Evolutionary conservation across 352 stramenopile species (phyloP).

Genomic region (Albugo candida): DNA sequence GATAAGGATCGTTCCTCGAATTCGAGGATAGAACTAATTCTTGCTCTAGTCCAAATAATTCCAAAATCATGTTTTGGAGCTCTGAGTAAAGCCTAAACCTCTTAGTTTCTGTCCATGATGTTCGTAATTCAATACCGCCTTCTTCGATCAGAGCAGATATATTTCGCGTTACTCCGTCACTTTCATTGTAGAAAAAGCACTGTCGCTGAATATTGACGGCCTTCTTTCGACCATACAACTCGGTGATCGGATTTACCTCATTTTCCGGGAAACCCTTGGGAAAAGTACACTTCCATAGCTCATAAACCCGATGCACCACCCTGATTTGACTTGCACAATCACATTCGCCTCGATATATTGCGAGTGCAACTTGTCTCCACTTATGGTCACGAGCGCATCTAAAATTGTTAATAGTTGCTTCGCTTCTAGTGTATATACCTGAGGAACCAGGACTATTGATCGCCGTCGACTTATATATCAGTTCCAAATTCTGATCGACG

Average conservation of each 20-base stretch:
- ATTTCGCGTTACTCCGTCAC: background rate
- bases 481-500: constrained; percentile 57
- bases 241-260: constrained; percentile 6
- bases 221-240: constrained; percentile 31
- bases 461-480: constrained; percentile 27
- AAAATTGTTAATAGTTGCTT: constrained; percentile 46
- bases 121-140: constrained; percentile 39
- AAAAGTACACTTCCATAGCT: constrained; percentile 87
- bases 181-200: constrained; percentile 26
- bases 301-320: constrained; percentile 76
- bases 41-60: constrained; percentile 18
- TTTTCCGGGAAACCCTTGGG: constrained; percentile 9
- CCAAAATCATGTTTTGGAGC: constrained; percentile 37
- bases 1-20: constrained; percentile 63
- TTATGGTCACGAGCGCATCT: constrained; percentile 88
- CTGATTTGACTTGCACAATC: constrained; percentile 80
- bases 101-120: constrained; percentile 32
- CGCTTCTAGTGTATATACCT: no score
- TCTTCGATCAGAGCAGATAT: constrained; percentile 1
- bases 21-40: constrained; percentile 11
- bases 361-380: constrained; percentile 76
- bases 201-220: constrained; percentile 25
- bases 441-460: constrained; percentile 16
- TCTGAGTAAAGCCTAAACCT: constrained; percentile 52
- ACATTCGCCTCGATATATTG: constrained; percentile 81